Evolutionary conservation across 768 basidiomycete species (phyloP).

Genomic region (Trametes sanguinea): DNA sequence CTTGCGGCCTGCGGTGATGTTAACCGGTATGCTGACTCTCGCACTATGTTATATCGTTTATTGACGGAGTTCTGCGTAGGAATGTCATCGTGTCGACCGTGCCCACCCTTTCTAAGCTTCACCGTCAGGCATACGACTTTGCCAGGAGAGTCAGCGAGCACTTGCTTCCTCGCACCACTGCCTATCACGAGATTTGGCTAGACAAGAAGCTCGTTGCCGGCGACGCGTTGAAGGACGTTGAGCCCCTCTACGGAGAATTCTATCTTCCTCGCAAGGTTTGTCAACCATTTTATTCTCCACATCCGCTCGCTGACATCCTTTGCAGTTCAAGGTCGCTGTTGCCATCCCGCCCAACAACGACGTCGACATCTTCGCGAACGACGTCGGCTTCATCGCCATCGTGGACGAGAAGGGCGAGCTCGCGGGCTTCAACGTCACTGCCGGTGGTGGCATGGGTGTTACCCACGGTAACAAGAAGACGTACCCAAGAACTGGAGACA

Average conservation of each 20-base stretch:
- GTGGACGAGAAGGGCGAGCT: conserved; percentile 74
- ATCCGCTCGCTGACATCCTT: conserved; percentile 4
- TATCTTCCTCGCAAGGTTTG: conserved; percentile 93
- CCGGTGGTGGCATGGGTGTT: conserved; percentile 99
- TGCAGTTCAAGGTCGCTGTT: conserved; percentile 94
- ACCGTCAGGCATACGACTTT: conserved; percentile 81
- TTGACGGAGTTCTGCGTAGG: conserved; percentile 40
- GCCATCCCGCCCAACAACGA: conserved; percentile 97
- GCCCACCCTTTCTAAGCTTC: conserved; percentile 85
- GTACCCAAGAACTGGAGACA: conserved; percentile 84
- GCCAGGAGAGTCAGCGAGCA: conserved; percentile 81
- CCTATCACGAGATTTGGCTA: conserved; percentile 99
- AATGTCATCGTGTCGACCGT: conserved; percentile 93
- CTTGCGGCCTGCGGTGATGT: conserved; percentile 99
- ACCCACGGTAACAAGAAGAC: conserved; percentile 99
- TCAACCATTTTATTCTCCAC: conserved; percentile 11
- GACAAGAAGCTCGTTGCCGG: conserved; percentile 97
- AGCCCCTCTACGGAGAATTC: conserved; percentile 97
- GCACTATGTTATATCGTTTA: too few species aligned
- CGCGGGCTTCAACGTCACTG: conserved; percentile 89
- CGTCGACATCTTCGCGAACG: conserved; percentile 93
- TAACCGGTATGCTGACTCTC: conserved; percentile 84
- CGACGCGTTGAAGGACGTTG: conserved; percentile 90
- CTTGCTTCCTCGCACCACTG: conserved; percentile 85
- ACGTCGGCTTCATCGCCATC: conserved; percentile 96